Base-by-base conservation (phyloP, 2,329 filamentous ascomycete genomes). In the Macrophomina tecta region DNA sequence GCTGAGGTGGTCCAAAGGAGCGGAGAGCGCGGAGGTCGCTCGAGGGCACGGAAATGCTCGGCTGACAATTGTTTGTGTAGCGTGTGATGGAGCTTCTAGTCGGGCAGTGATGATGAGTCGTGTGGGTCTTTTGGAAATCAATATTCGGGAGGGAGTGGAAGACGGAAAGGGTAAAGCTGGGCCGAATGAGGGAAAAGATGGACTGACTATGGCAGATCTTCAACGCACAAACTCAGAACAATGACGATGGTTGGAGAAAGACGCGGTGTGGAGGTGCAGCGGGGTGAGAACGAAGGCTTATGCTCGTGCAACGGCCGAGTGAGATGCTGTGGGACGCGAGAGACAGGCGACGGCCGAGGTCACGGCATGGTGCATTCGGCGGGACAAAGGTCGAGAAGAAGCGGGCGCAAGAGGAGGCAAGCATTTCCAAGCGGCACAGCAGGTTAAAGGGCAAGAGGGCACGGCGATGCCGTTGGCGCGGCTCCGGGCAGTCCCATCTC, bases 51-150 rank as follows among this genome's bases (percentile, higher is more conserved):
- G 58, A 23, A 34, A 8, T 49, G 32, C 14, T 38, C 56, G 58
- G 58, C 46, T 62, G 58, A 62, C 58, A 48, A 45, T 40, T 46
- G 38, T 9, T 34, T 60, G 56, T 60, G 55, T 16, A 40, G 53
- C 55, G 55, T 61, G 28, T 36, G 56, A 23, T 62, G 8, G 58
- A 36, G 58, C 18, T 18, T 14, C 58, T 38, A 28, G 6, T 28
- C n/a, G 30, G 58, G 58, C 30, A 62, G 12, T 49, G 58, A 62
- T 49, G 58, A 45, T 62, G 45, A 62, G 45, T 30, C 30, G 45
- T 14, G 58, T 62, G 58, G 58, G 58, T 62, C 58, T 62, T 49
- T 61, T 46, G 40, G 48, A 61, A 61, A 61, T 48, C 58, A 62
- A 62, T 62, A 62, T 49, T 62, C 58, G 58, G 45, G 42, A 34